Conservation (phyloP, 768 basidiomycete genomes). For the Tricholoma matsutake region DNA sequence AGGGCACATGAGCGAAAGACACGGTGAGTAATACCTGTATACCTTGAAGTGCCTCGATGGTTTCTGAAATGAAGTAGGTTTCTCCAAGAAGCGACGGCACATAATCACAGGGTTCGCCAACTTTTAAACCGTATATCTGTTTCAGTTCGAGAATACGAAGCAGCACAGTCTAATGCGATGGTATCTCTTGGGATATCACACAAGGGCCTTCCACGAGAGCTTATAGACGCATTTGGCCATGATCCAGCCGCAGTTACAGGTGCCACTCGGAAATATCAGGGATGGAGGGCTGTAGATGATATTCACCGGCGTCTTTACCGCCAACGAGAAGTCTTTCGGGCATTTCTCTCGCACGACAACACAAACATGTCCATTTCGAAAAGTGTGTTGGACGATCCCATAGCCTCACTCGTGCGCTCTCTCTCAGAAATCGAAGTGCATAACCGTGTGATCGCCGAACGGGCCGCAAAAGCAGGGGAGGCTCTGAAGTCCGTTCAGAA, state of each 20-base stretch:
- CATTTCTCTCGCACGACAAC: constrained; percentile 38
- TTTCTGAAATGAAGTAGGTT: constrained; percentile 37
- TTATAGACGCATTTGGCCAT: constrained; percentile 71
- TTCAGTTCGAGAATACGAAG: constrained; percentile 64
- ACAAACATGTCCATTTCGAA: constrained; percentile 23
- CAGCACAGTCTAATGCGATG: constrained; percentile 50
- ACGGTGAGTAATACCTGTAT: constrained; percentile 37
- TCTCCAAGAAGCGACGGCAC: constrained; percentile 52
- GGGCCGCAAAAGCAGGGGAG: constrained; percentile 47
- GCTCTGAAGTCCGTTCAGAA: constrained; percentile 52
- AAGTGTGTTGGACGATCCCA: constrained; percentile 53
- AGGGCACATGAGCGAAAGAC: constrained; percentile 55
- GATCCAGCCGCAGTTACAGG: constrained; percentile 77
- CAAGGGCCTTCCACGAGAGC: constrained; percentile 54
- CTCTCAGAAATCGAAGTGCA: constrained; percentile 49
- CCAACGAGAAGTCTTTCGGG: constrained; percentile 53
- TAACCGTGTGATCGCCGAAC: constrained; percentile 40
- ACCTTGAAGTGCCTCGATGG: neutral
- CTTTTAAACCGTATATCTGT: constrained; percentile 63
- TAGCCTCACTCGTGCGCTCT: constrained; percentile 45
- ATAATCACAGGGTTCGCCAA: constrained; percentile 69
- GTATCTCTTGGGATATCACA: constrained; percentile 46
- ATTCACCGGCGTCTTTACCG: constrained; percentile 59
- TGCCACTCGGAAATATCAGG: constrained; percentile 52
- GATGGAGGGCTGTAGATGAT: constrained; percentile 77